Conservation (phyloP, 768 basidiomycete genomes). For the Rhodotorula paludigena region DNA sequence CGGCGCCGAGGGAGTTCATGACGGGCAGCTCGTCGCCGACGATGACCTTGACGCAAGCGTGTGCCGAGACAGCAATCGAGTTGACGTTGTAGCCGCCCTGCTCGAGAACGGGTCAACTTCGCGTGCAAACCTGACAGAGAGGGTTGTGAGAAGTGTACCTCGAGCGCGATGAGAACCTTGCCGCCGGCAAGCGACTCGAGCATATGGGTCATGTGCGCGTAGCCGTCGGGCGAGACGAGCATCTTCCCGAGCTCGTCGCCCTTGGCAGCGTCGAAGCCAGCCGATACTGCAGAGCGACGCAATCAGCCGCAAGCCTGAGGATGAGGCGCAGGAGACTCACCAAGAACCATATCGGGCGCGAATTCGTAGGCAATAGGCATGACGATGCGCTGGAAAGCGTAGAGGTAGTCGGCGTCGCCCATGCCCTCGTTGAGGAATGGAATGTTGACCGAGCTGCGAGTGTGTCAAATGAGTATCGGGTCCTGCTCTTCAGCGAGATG, state of each 20-base stretch:
- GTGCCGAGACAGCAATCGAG: slow-evolving; percentile 76
- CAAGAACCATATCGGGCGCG: slow-evolving; percentile 88
- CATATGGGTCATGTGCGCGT: slow-evolving; percentile 99
- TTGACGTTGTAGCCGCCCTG: slow-evolving; percentile 94
- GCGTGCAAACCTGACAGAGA: neutral
- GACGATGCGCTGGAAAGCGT: slow-evolving; percentile 89
- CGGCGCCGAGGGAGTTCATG: slow-evolving; percentile 61
- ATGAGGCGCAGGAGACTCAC: slow-evolving; percentile 54
- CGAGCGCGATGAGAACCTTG: slow-evolving; percentile 83
- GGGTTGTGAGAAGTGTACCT: slow-evolving; percentile 54
- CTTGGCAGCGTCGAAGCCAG: slow-evolving; percentile 92
- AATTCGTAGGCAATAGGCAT: slow-evolving; percentile 98
- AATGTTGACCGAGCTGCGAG: slow-evolving; percentile 79
- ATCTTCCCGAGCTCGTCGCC: slow-evolving; percentile 92
- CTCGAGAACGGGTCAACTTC: neutral
- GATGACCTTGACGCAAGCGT: slow-evolving; percentile 81
- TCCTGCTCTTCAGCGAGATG: neutral
- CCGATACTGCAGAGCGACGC: slow-evolving; percentile 64
- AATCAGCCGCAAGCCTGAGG: neutral
- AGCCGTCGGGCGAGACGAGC: slow-evolving; percentile 81
- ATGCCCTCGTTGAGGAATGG: slow-evolving; percentile 87
- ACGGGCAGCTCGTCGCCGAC: slow-evolving; percentile 80
- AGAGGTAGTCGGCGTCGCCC: slow-evolving; percentile 91
- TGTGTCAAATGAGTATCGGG: neutral
- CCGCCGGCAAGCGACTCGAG: slow-evolving; percentile 80